Conservation (phyloP, 768 basidiomycete genomes). For the Lactarius psammicola region DNA sequence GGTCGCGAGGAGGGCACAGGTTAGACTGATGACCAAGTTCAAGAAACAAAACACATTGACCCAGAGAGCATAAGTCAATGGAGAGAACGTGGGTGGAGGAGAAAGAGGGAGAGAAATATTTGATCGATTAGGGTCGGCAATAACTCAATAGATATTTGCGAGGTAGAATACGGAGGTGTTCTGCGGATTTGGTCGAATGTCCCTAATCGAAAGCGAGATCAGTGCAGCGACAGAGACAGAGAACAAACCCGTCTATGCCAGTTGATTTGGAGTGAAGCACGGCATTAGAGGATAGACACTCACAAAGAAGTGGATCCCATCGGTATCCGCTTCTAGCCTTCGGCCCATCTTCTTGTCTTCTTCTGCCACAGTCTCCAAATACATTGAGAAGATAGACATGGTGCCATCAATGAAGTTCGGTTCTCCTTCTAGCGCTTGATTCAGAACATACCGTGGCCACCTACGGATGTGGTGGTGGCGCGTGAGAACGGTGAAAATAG, state of each 20-base stretch:
- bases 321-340: neutral
- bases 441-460: neutral
- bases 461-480: no score
- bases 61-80: neutral
- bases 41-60: no score
- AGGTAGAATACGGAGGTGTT: no score
- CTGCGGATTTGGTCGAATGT: no score
- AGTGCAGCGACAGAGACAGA: neutral
- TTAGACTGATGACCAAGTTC: no score
- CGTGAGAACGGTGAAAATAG: no score
- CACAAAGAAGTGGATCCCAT: neutral
- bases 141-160: no score
- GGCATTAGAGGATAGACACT: neutral
- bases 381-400: conserved; percentile 5
- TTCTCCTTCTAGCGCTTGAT: neutral
- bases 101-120: neutral
- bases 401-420: neutral
- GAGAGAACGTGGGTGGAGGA: neutral
- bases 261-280: neutral
- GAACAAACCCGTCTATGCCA: no score
- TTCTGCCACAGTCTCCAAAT: neutral
- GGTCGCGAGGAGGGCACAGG: neutral
- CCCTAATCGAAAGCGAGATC: neutral
- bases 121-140: neutral
- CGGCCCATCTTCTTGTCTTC: conserved; percentile 5